A percentile compares a stretch with the other conserved stretches of the same genome.
These are phyloP conservation scores for Ettlia oleoabundans DNA, from an alignment of 139 green algal species.

Conservation along the genomic window DNA sequence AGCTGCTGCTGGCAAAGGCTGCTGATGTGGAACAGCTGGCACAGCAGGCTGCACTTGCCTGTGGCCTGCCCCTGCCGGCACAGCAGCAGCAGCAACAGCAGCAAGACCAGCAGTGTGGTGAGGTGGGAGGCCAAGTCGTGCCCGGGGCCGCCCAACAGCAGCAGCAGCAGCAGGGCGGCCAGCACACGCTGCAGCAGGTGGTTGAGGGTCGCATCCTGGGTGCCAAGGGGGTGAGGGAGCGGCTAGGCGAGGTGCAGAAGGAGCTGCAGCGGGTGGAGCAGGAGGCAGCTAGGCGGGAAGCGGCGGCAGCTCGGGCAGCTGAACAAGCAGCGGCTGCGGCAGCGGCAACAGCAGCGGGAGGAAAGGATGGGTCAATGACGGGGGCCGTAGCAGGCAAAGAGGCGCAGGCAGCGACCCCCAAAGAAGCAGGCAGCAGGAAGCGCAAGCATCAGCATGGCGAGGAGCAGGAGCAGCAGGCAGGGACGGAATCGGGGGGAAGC, in stretches of 20 bases:
- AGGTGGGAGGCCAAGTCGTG: neutral
- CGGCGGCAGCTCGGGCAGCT: neutral
- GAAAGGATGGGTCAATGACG: neutral
- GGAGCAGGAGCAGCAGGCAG: neutral
- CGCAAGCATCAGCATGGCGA: neutral
- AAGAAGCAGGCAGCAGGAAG: neutral
- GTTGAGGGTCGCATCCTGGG: slow-evolving; percentile 23
- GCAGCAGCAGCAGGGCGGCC: neutral
- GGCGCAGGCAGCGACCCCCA: too few species aligned
- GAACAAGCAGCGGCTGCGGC: neutral
- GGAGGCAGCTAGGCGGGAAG: neutral
- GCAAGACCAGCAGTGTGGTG: neutral
- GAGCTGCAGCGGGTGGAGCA: slow-evolving; percentile 16
- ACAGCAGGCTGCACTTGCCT: neutral
- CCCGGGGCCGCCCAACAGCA: neutral
- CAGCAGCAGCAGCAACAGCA: neutral
- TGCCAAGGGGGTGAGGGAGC: slow-evolving; percentile 5
- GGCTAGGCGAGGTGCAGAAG: slow-evolving; percentile 20
- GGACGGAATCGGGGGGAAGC: neutral
- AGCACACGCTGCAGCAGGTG: neutral
- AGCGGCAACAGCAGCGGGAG: neutral
- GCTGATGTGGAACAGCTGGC: slow-evolving; percentile 29
- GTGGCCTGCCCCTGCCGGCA: neutral
- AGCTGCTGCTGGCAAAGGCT: slow-evolving; percentile 16
- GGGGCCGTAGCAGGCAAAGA: neutral